Base-by-base conservation (phyloP, 2,329 filamentous ascomycete species). In the Aspergillus sp. region DNA sequence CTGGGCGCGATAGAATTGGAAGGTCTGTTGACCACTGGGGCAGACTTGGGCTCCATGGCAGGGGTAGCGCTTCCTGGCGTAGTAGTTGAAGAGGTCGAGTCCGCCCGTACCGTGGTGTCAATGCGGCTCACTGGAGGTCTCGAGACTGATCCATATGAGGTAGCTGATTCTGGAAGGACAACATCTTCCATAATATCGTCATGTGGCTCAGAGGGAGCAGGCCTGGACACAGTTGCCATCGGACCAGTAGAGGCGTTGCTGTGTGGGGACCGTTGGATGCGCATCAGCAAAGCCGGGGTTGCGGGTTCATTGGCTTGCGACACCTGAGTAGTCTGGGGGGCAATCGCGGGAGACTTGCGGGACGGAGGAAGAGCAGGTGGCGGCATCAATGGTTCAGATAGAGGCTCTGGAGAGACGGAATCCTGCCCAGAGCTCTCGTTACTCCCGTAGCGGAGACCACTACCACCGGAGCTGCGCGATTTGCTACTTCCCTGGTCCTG, bases 241-340 rank as follows among this genome's bases (percentile, higher is more conserved):
- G 72, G 72, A 73, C 65, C 74, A 67, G 61, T 73, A 73, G 62
- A 57, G 19, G 77, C 70, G 30, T 81, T 76, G 13, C 76, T 73
- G 57, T 72, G 72, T 23, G 76, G 75, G 58, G 80, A 81, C 63
- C 84, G 84, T 55, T 69, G 83, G 47, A 94, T 82, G 69, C 87
- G 89, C 90, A 97, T 97, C 60, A 97, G 78, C 6, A 92, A 96
- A 8, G 93, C 91, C 0, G 92, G 92, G 0, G 92, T 96, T 1
- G 91, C 92, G 10, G 91, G 91, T 55, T 87, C 78, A 51, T 86
- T 67, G 25, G 69, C 64, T 55, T 63, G 63, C 51, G 72, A 64
- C 57, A 38, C 39, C 52, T 73, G 66, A 19, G 67, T 53, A 28
- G 61, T 57, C 58, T 77, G 75, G 1, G 76, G 72, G 25, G 65